A percentile compares a stretch with the other conserved stretches of the same genome.
phyloP scores from a whole-genome alignment of 495 filamentous ascomycete genomes.

The Lentithecium fluviatile region DNA sequence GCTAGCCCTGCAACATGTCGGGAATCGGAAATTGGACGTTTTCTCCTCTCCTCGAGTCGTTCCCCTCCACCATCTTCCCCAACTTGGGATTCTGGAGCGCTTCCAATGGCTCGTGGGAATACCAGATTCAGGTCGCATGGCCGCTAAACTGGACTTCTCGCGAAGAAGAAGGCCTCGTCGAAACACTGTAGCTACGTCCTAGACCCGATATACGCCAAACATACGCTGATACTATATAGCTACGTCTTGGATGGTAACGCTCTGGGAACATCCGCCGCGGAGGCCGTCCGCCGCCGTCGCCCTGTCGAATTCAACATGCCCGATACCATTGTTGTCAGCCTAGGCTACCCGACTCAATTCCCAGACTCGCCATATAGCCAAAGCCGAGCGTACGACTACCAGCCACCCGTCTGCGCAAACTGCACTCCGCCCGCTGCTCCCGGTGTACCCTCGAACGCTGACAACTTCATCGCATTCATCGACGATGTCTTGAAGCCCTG shows the following conservation, averaged over 20 bases:
- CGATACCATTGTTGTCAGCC: constrained; percentile 23
- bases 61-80: constrained; percentile 15
- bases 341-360: constrained; percentile 19
- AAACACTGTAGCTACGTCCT: constrained; percentile 21
- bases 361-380: constrained; percentile 18
- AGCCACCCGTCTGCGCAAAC: constrained; percentile 22
- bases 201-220: too few relatives aligned
- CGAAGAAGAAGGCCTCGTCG: constrained; percentile 13
- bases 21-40: constrained; percentile 25
- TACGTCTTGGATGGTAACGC: constrained; percentile 32
- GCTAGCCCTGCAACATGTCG: constrained; percentile 18
- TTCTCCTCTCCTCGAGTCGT: constrained; percentile 12
- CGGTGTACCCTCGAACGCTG: constrained; percentile 24
- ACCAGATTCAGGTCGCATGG: constrained; percentile 23
- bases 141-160: constrained; percentile 27
- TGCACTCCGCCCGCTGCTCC: constrained; percentile 10
- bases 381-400: constrained; percentile 18
- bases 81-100: constrained; percentile 19
- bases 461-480: constrained; percentile 23
- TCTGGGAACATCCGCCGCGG: constrained; percentile 17
- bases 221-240: constrained; percentile 17
- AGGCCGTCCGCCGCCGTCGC: constrained; percentile 28
- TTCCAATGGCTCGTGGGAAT: constrained; percentile 21
- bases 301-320: constrained; percentile 19
- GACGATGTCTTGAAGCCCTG: constrained; percentile 16